Evolutionary conservation across 768 basidiomycete genomes (phyloP), one percentile per base, ranked within the genome.

Genomic region (Hericium alpestre): DNA sequence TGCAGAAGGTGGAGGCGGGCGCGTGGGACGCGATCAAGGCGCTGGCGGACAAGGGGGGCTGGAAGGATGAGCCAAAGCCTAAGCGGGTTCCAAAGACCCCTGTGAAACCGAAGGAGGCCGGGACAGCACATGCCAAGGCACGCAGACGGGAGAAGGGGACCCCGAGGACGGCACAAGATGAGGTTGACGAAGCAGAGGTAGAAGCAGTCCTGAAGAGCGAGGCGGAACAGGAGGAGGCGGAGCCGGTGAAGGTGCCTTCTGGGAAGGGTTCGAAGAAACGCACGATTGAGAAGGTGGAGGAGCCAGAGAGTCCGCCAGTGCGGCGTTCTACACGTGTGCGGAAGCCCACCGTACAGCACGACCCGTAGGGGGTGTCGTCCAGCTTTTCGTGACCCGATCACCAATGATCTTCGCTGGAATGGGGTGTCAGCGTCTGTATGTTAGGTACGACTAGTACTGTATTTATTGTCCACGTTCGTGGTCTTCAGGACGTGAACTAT

Each of bases 31-130:
- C 79, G 1, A 76, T 93, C 10, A 65, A 72, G 16, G 59, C 68
- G 53, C 67, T 97, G 53, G 86, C 90, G 0, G 75, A 81, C 54
- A 76, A 72, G 27, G 93, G 93, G 1, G 93, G 92, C 0, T 95
- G 90, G 88, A 83, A 86, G 18, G 74, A 74, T 25, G 59, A 51
- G 12, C 48, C 60, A 25, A 54, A 67, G 58, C 57, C 59, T 50
- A 51, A 51, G 39, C 7, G 43, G 55, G 58, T 13, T 49, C n/a
- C 32, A 12, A 11, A 12, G 15, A 47, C 51, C 1, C 20, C 37
- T 11, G 38, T 3, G 9, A 59, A 48, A 38, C 40, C 41, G 41
- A 37, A 47, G 48, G 58, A 52, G 22, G 47, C 39, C 18, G n/a
- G 51, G 32, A 32, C 13, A 41, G 40, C 38, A 13, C 11, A 16